Evolutionary conservation across 768 basidiomycete species (phyloP), one percentile per base, ranked within the genome.

Genomic region (Gautieria morchelliformis): DNA sequence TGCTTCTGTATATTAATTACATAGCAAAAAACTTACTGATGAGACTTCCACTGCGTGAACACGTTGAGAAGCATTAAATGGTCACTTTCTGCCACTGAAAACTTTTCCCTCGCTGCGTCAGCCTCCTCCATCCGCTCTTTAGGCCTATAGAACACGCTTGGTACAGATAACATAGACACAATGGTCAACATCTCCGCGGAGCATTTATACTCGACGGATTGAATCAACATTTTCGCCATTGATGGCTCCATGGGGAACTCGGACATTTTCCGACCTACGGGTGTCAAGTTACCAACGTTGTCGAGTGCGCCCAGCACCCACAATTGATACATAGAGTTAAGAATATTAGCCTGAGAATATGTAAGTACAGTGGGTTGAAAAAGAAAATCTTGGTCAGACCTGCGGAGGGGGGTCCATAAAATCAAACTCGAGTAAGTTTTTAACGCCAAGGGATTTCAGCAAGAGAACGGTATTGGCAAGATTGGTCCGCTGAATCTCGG

Each of bases 391-490:
- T 4, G n/a, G 9, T 49, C 69, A 55, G 63, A 86, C 90, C 79
- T 95, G 93, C n/a, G 96, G 96, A 20, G 96, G 96, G n/a, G 96
- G 96, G 68, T 99, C 96, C 96, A 99, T 98, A 68, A 99, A 99
- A 71, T 98, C 95, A 66, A 98, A 99, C 71, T 99, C 95, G 20
- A 99, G 78, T 42, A 97, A 72, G 67, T 98, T 93, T 75, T 96
- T 96, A 42, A 99, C 96, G 10, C 96, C 95, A 5, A 99, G 77
- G 3, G 94, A 94, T 68, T 98, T 99, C 58, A 99, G 77, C 39
- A 98, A 71, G 20, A 98, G 71, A 0, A 98, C 96, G 0, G 95
- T 99, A 65, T 99, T 98, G 19, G 96, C 94, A 56, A 99, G 71
- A 71, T 99, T 98, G 10, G 96, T 99, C 47, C 96, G 78, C 69